Conservation (phyloP, 2,329 filamentous ascomycete genomes). For the Penicillium sp. region DNA sequence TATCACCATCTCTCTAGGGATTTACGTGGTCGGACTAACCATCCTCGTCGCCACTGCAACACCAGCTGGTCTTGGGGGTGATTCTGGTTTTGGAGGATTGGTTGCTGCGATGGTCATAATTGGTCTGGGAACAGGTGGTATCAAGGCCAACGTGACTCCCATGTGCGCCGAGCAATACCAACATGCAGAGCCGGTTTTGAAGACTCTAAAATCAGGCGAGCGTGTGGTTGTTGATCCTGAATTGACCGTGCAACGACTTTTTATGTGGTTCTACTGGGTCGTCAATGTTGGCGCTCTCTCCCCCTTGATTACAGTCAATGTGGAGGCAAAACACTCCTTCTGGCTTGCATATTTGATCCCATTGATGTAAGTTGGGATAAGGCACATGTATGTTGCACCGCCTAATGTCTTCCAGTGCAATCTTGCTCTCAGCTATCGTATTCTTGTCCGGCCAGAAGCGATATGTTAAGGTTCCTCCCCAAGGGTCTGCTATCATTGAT, state of each 20-base stretch:
- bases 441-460: conserved; percentile 32
- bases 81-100: conserved; percentile 45
- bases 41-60: conserved; percentile 49
- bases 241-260: conserved; percentile 57
- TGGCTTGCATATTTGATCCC: conserved; percentile 58
- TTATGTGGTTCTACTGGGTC: conserved; percentile 65
- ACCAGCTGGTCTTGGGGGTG: conserved; percentile 41
- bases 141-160: conserved; percentile 57
- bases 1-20: conserved; percentile 45
- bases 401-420: conserved; percentile 2
- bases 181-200: conserved; percentile 16
- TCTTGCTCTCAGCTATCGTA: conserved; percentile 52
- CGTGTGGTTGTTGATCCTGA: conserved; percentile 59
- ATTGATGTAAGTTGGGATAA: conserved; percentile 42
- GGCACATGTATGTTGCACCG: neutral
- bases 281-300: conserved; percentile 65
- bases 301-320: conserved; percentile 44
- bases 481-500: conserved; percentile 58
- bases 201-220: conserved; percentile 36
- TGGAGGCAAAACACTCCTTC: conserved; percentile 62
- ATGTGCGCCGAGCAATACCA: conserved; percentile 58
- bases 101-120: conserved; percentile 54
- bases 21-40: conserved; percentile 53
- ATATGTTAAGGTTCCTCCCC: conserved; percentile 37
- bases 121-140: conserved; percentile 59